These are phyloP conservation scores for Trichosporon asahii DNA, from an alignment of 1,284 basidiomycete genomes.

Conservation along the genomic window DNA sequence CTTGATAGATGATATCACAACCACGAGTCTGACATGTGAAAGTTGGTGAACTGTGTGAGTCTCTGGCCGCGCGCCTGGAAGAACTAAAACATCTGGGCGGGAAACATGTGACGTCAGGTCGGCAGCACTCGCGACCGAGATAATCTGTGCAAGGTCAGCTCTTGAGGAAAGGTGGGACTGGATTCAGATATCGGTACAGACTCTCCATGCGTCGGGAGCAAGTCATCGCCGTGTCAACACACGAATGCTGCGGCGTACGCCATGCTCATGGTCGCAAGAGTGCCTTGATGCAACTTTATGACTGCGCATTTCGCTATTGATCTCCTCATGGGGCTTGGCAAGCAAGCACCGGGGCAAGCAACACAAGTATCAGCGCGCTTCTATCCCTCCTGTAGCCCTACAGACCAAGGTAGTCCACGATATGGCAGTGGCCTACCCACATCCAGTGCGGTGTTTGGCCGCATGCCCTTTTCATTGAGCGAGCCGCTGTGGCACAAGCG, in stretches of 20 bases:
- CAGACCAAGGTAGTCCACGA: too few relatives aligned
- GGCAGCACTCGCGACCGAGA: neutral
- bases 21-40: neutral
- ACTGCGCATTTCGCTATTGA: neutral
- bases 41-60: neutral
- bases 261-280: neutral
- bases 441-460: too few relatives aligned
- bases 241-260: neutral
- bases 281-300: neutral
- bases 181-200: neutral
- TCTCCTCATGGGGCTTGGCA: neutral
- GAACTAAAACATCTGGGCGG: too few relatives aligned
- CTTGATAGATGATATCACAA: neutral
- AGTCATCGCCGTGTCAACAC: neutral
- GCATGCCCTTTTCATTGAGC: too few relatives aligned
- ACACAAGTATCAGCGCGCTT: neutral
- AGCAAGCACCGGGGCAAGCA: neutral
- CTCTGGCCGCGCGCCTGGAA: too few relatives aligned
- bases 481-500: too few relatives aligned
- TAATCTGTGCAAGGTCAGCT: neutral
- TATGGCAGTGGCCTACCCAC: too few relatives aligned
- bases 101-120: neutral
- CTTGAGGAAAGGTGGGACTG: neutral
- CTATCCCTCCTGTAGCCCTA: neutral
- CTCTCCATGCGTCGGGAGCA: neutral